Evolutionary conservation across 2,329 filamentous ascomycete species (phyloP), one percentile per base, ranked within the genome.

Genomic region (Coleophoma eucalyptorum): DNA sequence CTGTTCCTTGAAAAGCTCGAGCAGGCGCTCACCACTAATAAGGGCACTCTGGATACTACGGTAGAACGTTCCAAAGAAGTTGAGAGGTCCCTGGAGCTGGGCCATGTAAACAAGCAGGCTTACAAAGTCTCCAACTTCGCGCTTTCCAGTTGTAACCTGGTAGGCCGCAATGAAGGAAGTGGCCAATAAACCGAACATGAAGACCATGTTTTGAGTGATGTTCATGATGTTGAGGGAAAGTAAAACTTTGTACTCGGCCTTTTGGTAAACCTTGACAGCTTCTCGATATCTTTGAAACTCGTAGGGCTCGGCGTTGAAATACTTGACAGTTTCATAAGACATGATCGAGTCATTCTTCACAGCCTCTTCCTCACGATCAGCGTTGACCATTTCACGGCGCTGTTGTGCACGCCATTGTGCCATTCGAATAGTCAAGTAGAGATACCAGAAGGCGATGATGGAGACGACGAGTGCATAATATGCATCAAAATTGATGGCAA

Each of bases 281-380:
- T 77, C 70, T 43, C 84, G 79, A 63, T 91, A 93, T 20, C 89
- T 80, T 45, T 78, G 73, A 58, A 90, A 91, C 63, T 94, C 89
- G 63, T 88, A 92, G 2, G 81, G 75, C 63, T 93, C 89, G 7
- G 89, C 89, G 60, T 93, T 93, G 76, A 94, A 94, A 63, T 93
- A 93, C 66, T 93, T 94, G 65, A 93, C 89, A 2, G 89, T 93
- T 72, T 99, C 94, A 68, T 97, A 99, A n/a, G 91, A 96, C 55
- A 94, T 91, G 75, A 99, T 94, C 0, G 94, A 97, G 68, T 99
- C 94, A 66, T 97, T 97, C 72, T 97, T 97, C 60, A 97, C 91
- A 6, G 94, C 94, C 69, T 97, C 93, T 70, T 97, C 91, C 70
- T 97, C 91, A 56, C 94, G 82, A 59, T 94, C 91, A 13, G 91